phyloP scores from a whole-genome alignment of 2,329 filamentous ascomycete genomes.

The Paraconiothyrium sp. region DNA sequence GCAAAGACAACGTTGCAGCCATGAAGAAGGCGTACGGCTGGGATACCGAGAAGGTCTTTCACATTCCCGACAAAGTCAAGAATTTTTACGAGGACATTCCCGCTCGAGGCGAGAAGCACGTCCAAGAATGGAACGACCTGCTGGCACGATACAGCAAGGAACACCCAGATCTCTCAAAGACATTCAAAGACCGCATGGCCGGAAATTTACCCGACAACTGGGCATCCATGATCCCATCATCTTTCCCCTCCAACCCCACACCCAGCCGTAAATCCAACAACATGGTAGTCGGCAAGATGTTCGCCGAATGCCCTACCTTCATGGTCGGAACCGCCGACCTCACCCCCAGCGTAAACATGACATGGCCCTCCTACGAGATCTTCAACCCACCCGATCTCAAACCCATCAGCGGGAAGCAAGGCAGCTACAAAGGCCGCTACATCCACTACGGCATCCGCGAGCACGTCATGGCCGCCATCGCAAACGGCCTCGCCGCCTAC shows the following conservation, averaged over 20 bases:
- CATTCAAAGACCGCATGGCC: constrained; percentile 59
- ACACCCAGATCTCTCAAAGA: constrained; percentile 59
- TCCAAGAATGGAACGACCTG: constrained; percentile 60
- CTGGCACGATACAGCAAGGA: constrained; percentile 55
- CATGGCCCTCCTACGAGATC: constrained; percentile 59
- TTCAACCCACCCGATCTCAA: constrained; percentile 55
- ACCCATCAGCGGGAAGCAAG: constrained; percentile 59
- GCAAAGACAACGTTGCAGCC: constrained; percentile 60
- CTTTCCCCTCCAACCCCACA: constrained; percentile 59
- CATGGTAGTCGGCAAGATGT: constrained; percentile 60
- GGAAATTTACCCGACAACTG: constrained; percentile 61
- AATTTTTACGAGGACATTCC: constrained; percentile 62
- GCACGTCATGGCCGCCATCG: constrained; percentile 48
- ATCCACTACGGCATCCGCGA: constrained; percentile 53
- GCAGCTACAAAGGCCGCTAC: constrained; percentile 64
- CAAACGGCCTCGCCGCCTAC: constrained; percentile 66
- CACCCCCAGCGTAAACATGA: constrained; percentile 63
- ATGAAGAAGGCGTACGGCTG: constrained; percentile 62
- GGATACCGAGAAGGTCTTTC: constrained; percentile 57
- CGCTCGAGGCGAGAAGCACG: constrained; percentile 57
- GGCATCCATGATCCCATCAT: constrained; percentile 60
- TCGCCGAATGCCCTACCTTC: constrained; percentile 90
- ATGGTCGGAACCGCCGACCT: constrained; percentile 73
- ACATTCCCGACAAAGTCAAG: constrained; percentile 56
- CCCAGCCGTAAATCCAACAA: constrained; percentile 62